phyloP scores from a whole-genome alignment of 345 rosid species.

The Camelina sativa region DNA sequence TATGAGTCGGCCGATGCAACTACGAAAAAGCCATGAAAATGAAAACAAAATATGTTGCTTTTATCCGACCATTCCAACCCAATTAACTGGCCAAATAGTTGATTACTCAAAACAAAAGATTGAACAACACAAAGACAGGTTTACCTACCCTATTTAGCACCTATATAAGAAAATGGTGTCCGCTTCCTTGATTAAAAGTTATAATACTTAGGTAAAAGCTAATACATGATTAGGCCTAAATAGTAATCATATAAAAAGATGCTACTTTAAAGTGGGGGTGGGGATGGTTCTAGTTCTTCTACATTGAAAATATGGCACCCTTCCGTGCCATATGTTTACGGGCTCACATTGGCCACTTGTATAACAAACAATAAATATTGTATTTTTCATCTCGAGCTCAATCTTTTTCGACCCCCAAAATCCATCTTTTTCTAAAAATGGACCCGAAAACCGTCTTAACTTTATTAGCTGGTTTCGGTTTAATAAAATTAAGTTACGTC shows the following conservation, averaged over 20 bases:
- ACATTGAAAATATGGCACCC: not conserved
- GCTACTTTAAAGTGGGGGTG: not conserved
- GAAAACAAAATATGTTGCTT: not conserved
- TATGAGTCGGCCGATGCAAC: not conserved
- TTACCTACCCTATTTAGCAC: not conserved
- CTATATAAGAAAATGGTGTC: not conserved
- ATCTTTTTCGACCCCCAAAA: too few species aligned
- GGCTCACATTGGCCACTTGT: not conserved
- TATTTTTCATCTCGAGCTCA: too few species aligned
- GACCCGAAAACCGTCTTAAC: too few species aligned
- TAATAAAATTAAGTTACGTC: too few species aligned
- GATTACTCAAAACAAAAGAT: not conserved
- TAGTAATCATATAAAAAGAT: not conserved
- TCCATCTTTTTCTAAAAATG: too few species aligned
- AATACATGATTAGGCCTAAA: conserved; percentile 17
- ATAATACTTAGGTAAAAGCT: not conserved
- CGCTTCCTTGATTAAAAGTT: conserved; percentile 1
- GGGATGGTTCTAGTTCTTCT: not conserved
- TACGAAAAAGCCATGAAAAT: not conserved
- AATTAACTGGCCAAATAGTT: not conserved
- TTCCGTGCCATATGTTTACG: conserved; percentile 10
- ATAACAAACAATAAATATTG: too few species aligned
- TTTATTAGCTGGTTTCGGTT: too few species aligned
- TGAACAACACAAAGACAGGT: not conserved
- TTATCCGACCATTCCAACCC: not conserved